Evolutionary conservation across 306 rosid genomes (phyloP), one percentile per base, ranked within the genome.

Genomic region (Vigna unguiculata): DNA sequence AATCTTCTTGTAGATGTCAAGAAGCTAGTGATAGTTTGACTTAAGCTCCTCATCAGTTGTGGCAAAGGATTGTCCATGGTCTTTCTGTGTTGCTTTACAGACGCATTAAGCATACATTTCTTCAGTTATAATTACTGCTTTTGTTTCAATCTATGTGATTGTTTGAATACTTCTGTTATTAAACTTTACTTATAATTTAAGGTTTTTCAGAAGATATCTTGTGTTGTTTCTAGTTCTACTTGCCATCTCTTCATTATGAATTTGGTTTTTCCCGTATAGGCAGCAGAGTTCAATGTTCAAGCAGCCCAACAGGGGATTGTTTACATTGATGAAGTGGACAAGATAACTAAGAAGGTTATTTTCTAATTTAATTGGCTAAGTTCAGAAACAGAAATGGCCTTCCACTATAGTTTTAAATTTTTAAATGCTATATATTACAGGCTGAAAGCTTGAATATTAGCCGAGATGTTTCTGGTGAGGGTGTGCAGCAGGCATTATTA

Each of bases 401-500:
- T 25, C 74, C 40, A 52, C 30, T 2, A 32, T 46, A 46, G 69
- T 22, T 51, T 70, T 63, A 65, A 46, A 52, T 67, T 62, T 61
- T 71, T 66, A 40, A 66, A 75, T 58, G 45, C 55, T 60, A 60
- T 32, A 47, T 79, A 69, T 83, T 84, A 73, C 87, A 90, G 97
- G 96, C 96, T 12, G 97, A 93, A 86, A 93, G 96, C 86, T 76
- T 90, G 84, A 93, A 93, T 64, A 86, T 90, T 68, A 90, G 96
- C 88, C 91, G 96, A 51, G 97, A 90, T 85, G 97, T 92, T 81
- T 92, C 96, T 17, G 97, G 97, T 47, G 97, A 92, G 90, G 97
- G 96, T 68, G 96, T 90, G 82, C 97, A 92, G 83, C 96, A 92
- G 86, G 97, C 97, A 62, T 81, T 92, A 65, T 78, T 93, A 72